Evolutionary conservation across 2,329 filamentous ascomycete species (phyloP), one percentile per base, ranked within the genome.

Genomic region (Nannizziopsis barbatae): DNA sequence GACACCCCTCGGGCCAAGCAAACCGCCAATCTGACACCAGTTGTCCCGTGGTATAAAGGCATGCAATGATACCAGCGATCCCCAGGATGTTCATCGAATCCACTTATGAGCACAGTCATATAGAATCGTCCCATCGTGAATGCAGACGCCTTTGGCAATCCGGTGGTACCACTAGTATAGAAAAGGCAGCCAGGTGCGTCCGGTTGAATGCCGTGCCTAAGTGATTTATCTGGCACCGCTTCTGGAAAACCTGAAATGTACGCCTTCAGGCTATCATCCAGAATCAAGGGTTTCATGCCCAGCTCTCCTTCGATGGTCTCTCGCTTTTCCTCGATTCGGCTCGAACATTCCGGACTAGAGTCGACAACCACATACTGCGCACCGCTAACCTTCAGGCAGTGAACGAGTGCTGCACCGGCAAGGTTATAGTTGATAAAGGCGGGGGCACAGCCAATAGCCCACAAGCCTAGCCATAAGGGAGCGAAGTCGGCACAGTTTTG

Each of bases 161-260:
- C 84, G 0, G 84, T 88, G 0, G 84, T 88, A 32, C 84, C 84
- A 53, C 80, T 81, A 0, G 84, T 89, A 61, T 86, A 88, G 56
- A 88, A 79, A 18, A 88, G 62, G 27, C 74, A 77, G 55, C 79
- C 72, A 0, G 83, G 78, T 54, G 73, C 79, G 11, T 67, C 63
- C 0, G 69, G 71, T 40, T 68, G 67, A 1, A 83, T 69, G 2
- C 65, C 66, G 3, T 68, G 67, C 38, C 81, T 72, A 49, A 79
- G 71, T 27, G 73, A 67, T 53, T 83, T 74, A 0, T 70, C 71
- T 0, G 79, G 77, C 43, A 75, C 67, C 38, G 71, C 68, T 0
- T 73, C 68, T 15, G 73, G 70, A 39, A 71, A 65, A 1, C 67
- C 65, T n/a, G 68, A 63, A 36, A 79, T 72, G 40, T 70, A 71